These are phyloP conservation scores for Chlamydomonas reinhardtii DNA, from an alignment of 163 green algal species.

Conservation along the genomic window DNA sequence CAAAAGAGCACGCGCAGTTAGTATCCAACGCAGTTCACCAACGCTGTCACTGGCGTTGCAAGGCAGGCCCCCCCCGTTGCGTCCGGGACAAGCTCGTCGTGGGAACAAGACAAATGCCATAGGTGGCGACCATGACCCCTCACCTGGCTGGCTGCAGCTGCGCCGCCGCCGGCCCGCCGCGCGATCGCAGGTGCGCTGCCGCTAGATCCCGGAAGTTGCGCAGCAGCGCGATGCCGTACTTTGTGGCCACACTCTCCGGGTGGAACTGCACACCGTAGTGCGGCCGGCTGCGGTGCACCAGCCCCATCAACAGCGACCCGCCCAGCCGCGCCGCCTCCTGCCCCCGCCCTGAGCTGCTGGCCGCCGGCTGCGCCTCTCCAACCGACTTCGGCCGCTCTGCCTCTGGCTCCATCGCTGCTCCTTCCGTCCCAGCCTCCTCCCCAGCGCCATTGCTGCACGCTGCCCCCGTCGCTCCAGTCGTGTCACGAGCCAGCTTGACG, in stretches of 20 bases:
- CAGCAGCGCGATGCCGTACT: slow-evolving; percentile 83
- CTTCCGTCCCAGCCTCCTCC: no score
- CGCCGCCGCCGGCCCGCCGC: background rate
- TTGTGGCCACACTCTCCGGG: slow-evolving; percentile 91
- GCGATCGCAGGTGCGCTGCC: slow-evolving; percentile 1
- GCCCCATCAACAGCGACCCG: slow-evolving; percentile 82
- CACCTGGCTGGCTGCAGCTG: slow-evolving; percentile 25
- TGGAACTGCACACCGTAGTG: slow-evolving; percentile 97
- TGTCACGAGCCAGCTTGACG: slow-evolving; percentile 53
- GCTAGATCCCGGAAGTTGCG: slow-evolving; percentile 86
- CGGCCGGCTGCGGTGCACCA: slow-evolving; percentile 78
- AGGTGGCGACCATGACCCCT: no score
- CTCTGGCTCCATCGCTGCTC: no score
- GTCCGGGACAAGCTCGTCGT: no score
- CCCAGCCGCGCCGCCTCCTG: background rate
- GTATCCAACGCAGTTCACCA: no score
- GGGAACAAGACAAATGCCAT: no score
- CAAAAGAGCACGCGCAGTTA: background rate
- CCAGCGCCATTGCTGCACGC: background rate
- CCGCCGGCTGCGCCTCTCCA: background rate
- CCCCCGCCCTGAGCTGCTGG: background rate
- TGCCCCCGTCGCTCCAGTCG: no score
- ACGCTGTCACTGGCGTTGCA: no score
- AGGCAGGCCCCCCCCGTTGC: no score
- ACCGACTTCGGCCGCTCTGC: no score